Evolutionary conservation across 2,329 filamentous ascomycete genomes (phyloP).

Genomic region (Fusarium sp.): DNA sequence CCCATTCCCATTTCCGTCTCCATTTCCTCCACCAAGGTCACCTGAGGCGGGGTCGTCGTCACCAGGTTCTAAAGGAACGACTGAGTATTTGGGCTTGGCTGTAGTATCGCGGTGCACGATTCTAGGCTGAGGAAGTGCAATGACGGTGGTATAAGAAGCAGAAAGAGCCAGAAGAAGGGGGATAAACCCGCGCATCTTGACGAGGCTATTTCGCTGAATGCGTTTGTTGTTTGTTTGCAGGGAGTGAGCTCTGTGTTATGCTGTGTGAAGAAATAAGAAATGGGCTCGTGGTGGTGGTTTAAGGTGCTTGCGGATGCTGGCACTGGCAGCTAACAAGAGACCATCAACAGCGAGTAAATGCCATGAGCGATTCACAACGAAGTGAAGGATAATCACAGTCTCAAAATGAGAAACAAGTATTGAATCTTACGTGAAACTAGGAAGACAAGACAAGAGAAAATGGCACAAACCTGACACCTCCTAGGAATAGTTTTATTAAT

Average conservation of each 20-base stretch:
- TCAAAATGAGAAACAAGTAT: not conserved
- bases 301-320: conserved; percentile 14
- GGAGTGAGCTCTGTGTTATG: not conserved
- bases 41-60: conserved; percentile 35
- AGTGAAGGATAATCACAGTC: not conserved
- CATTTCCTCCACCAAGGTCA: conserved; percentile 35
- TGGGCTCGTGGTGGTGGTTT: not conserved
- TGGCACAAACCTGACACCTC: conserved; percentile 8
- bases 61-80: conserved; percentile 51
- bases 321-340: conserved; percentile 30
- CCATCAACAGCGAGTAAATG: not conserved
- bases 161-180: conserved; percentile 45
- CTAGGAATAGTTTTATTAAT: conserved; percentile 36
- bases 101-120: conserved; percentile 37
- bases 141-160: conserved; percentile 37
- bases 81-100: conserved; percentile 49
- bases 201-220: conserved; percentile 16
- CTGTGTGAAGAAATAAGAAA: not conserved
- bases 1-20: conserved; percentile 4
- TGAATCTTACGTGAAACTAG: conserved; percentile 25
- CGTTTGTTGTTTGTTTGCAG: not conserved
- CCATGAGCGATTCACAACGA: conserved; percentile 17
- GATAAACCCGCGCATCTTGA: conserved; percentile 46
- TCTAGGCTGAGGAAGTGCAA: conserved; percentile 43
- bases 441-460: conserved; percentile 13